These are phyloP conservation scores for Chamaecyparis obtusa DNA, from an alignment of 75 land plant species.

Conservation along the genomic window DNA sequence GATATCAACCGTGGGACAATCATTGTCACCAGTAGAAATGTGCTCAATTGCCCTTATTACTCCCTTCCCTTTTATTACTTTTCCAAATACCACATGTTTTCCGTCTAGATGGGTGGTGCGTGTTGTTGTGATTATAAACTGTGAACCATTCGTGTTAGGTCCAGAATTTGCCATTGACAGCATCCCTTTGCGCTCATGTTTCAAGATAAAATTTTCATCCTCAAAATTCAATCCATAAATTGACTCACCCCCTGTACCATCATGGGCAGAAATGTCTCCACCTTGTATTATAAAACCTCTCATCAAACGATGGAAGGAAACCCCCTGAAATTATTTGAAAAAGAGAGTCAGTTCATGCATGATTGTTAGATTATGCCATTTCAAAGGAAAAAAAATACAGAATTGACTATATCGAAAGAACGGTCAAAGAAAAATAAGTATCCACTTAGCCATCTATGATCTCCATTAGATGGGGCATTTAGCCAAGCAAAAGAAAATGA, in stretches of 20 bases:
- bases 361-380: background rate
- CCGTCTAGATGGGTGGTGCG: slow-evolving; percentile 45
- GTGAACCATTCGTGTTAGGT: slow-evolving; percentile 49
- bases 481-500: background rate
- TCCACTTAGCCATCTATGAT: slow-evolving; percentile 3
- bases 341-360: background rate
- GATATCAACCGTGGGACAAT: slow-evolving; percentile 26
- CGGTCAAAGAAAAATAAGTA: background rate
- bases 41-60: slow-evolving; percentile 46
- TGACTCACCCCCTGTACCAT: slow-evolving; percentile 47
- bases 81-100: slow-evolving; percentile 56
- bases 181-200: slow-evolving; percentile 45
- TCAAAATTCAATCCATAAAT: slow-evolving; percentile 45
- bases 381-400: background rate
- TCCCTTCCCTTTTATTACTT: slow-evolving; percentile 45
- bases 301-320: slow-evolving; percentile 37
- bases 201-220: slow-evolving; percentile 43
- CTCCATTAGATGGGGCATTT: background rate
- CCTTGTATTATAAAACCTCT: slow-evolving; percentile 52
- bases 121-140: slow-evolving; percentile 43
- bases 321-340: slow-evolving; percentile 21
- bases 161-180: slow-evolving; percentile 54
- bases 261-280: slow-evolving; percentile 33
- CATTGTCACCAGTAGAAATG: slow-evolving; percentile 21
- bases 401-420: background rate